Base-by-base conservation (phyloP, 257 asterid species). In the Capsicum rhomboideum region DNA sequence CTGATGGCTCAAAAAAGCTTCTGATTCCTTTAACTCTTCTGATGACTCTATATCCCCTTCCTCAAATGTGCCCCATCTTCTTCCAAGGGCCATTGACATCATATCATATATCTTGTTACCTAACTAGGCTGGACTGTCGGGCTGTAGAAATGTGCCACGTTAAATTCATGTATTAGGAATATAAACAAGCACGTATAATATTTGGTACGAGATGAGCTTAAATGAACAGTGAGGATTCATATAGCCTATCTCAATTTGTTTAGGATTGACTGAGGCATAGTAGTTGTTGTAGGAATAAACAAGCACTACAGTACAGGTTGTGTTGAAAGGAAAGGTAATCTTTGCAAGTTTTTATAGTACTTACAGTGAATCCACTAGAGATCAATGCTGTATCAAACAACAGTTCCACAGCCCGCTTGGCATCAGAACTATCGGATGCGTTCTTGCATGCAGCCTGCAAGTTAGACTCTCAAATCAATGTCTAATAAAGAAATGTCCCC, bases 1-100 rank as follows among this genome's bases (percentile, higher is more conserved):
- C 98, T 2, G 99, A 95, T 28, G 98, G 91, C 88, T 94, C 98
- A 7, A 95, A 42, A 2, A 94, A 96, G 91, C 0, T 49, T 85
- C 92, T 56, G 26, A 59, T 46, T 88, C 95, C 2, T 54, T 59
- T 26, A 64, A 79, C 13, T 46, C 82, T 42, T 63, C 86, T 10
- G 84, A 83, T 52, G 61, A 46, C 53, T 84, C 91, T 0, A 49
- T 40, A 14, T 83, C 91, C 0, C 88, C 88, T 42, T 89, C 97
- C 75, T 96, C 95, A 0, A 63, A 71, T 89, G 98, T 85, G 29
- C 99, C 99, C 98, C 99, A 96, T 85, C 95, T 90, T 83, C 99
- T 98, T 81, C 98, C 99, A 21, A 94, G 95, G 71, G 99, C 98
- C 96, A 96, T 91, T 29, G 97, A 94, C 99, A 96, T 96, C 98